Evolutionary conservation across 805 yeast species (phyloP), one percentile per base, ranked within the genome.

Genomic region (Candida bentonensis): DNA sequence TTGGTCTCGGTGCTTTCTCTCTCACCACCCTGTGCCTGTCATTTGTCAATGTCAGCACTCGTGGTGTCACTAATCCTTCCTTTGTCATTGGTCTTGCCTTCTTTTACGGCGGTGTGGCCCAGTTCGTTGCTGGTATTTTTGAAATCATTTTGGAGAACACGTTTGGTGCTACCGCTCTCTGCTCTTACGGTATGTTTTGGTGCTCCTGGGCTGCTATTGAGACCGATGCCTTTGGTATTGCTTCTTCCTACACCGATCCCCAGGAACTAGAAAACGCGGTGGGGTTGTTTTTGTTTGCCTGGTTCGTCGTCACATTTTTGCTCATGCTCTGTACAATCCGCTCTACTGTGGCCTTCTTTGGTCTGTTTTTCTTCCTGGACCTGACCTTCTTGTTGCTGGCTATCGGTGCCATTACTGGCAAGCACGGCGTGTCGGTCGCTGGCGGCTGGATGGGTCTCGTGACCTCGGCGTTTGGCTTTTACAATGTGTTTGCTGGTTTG

Each of bases 171-270:
- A 70, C 78, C 11, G 82, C 82, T 2, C 64, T 79, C 44, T 57
- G 72, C 40, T 73, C 79, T 3, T 78, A 67, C 51, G 87, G 87
- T 42, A 81, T 79, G 2, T 81, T 79, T 59, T 80, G 87, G 87
- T 56, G 79, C 53, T 62, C 79, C 21, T 81, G 62, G 53, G 80
- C 74, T 25, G 79, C 84, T 1, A 69, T 81, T 40, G 60, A 71
- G 49, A 64, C 79, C 33, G 69, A 70, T 13, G 70, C 75, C 55
- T 81, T 80, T 59, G 82, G 82, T 25, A 75, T 80, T 46, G 61
- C 59, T 22, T 63, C 60, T 2, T 78, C 86, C 15, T 79, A 78
- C 52, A 57, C 54, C 3, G 69, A 59, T 20, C 53, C 52, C 2
- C 64, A 66, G 43, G 59, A 72, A 21, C 48, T 61, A 22, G 52